These are phyloP conservation scores for Acer negundo DNA, from an alignment of 345 rosid species.

Conservation along the genomic window DNA sequence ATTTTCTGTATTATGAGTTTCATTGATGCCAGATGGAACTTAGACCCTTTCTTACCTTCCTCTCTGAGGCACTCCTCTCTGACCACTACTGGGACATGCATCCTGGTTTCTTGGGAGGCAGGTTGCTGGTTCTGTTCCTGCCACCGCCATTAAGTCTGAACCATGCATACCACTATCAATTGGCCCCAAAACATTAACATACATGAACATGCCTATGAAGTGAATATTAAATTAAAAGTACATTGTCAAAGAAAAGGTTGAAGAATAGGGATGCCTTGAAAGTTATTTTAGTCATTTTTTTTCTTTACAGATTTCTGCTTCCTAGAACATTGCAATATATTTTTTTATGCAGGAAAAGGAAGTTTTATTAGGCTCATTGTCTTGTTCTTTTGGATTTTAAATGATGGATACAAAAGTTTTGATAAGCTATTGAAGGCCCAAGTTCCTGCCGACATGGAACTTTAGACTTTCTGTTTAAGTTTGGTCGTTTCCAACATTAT, in stretches of 20 bases:
- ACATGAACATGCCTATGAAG: slow-evolving; percentile 1
- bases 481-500: neutral
- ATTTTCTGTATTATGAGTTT: neutral
- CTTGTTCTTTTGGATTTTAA: neutral
- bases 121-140: slow-evolving; percentile 15
- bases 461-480: neutral
- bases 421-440: neutral
- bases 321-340: neutral
- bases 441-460: neutral
- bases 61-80: slow-evolving; percentile 9
- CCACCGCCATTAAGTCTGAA: slow-evolving; percentile 1
- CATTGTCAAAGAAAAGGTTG: neutral
- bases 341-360: neutral
- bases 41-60: slow-evolving; percentile 1
- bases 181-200: slow-evolving; percentile 11
- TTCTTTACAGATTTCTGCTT: neutral
- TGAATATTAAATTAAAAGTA: slow-evolving; percentile 1
- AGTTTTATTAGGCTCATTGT: neutral
- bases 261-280: neutral
- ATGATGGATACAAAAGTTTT: neutral
- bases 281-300: too few species aligned
- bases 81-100: neutral
- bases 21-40: slow-evolving; percentile 6
- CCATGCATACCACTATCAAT: neutral
- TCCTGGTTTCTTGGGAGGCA: slow-evolving; percentile 13